Base-by-base conservation (phyloP, 2,329 filamentous ascomycete genomes). In the Pseudofabraea citricarpa region DNA sequence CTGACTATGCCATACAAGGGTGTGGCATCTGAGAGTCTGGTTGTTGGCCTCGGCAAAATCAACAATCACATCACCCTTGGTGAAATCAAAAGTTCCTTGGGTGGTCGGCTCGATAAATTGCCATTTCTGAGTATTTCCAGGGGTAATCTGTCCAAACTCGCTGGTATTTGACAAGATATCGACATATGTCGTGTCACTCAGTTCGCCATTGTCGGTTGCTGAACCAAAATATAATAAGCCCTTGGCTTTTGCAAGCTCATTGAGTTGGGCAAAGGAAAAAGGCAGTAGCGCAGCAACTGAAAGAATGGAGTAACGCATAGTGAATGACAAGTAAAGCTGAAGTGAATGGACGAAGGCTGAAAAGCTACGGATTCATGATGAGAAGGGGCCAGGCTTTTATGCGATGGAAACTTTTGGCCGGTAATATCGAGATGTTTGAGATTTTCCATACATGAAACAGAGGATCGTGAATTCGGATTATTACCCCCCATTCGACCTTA, bases 111-210 rank as follows among this genome's bases (percentile, higher is more conserved):
- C 79, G 7, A 70, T 81, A 49, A 71, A 68, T 46, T 79, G 69
- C 80, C 80, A 87, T 68, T 79, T 78, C 59, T 80, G 75, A 3
- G 73, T 71, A 57, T 86, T 86, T 38, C 74, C 78, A 0, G 80
- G 78, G 0, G 81, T 84, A 20, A 83, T 71, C 58, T 81, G 74
- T 13, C 81, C 82, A 52, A 85, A 85, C 55, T 83, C 76, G 33
- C 66, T 64, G 6, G 56, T 64, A 57, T 81, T 66, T 46, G 69
- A 71, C 35, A 83, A 66, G 48, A 83, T 76, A 16, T 65, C 58
- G 16, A 71, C 63, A 58, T 85, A 87, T 21, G 68, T 54, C 10
- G 65, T 57, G 60, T 57, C 52, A 4, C 65, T 67, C 21, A 78
- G 59, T 50, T 77, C 73, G 3, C 61, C 55, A 3, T 73, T 74